phyloP scores from a whole-genome alignment of 2,329 filamentous ascomycete species.

The Trichoderma koningiopsis region DNA sequence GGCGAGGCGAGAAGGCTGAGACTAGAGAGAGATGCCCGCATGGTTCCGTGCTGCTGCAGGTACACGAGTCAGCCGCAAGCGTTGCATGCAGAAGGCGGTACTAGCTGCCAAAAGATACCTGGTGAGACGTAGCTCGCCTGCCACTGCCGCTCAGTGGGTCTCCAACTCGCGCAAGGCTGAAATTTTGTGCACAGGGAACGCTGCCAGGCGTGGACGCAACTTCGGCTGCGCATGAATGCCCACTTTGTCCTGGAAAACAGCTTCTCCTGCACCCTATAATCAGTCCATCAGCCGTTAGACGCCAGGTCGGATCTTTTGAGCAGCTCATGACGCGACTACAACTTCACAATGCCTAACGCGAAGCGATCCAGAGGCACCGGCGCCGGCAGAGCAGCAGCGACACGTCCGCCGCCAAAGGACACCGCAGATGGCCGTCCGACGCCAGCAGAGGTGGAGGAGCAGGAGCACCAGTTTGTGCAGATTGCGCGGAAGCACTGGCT shows the following conservation, averaged over 20 bases:
- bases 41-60: slow-evolving; percentile 11
- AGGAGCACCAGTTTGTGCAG: slow-evolving; percentile 71
- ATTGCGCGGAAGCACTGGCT: slow-evolving; percentile 87
- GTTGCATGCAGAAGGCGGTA: neutral
- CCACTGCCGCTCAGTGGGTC: slow-evolving; percentile 25
- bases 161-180: slow-evolving; percentile 30
- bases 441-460: slow-evolving; percentile 69
- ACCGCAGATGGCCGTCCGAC: slow-evolving; percentile 49
- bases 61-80: neutral
- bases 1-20: slow-evolving; percentile 23
- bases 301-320: neutral
- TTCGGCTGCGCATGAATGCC: slow-evolving; percentile 6
- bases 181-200: slow-evolving; percentile 28
- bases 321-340: slow-evolving; percentile 23
- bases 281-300: neutral
- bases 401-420: slow-evolving; percentile 42
- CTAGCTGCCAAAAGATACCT: slow-evolving; percentile 12
- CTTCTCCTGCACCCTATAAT: neutral
- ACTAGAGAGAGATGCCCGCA: neutral
- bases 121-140: neutral
- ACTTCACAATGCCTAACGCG: slow-evolving; percentile 55
- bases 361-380: slow-evolving; percentile 61
- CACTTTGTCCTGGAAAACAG: neutral
- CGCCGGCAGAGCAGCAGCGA: slow-evolving; percentile 42
- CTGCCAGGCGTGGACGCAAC: slow-evolving; percentile 14